phyloP scores from a whole-genome alignment of 805 yeast genomes.

The Yarrowia yakushimensis region DNA sequence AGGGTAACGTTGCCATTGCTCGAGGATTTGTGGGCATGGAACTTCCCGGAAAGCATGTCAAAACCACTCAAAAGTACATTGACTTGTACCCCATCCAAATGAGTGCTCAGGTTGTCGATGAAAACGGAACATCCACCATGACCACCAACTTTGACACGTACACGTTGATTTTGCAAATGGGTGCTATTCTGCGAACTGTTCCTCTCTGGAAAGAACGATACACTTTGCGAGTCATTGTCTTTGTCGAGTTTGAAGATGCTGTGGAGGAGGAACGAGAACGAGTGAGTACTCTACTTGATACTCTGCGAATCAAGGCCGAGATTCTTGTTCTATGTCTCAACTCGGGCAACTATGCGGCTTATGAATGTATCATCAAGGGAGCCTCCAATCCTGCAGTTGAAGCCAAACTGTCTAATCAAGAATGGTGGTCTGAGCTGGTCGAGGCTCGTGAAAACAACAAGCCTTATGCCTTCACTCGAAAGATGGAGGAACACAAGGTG shows the following conservation, averaged over 20 bases:
- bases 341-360: slow-evolving; percentile 53
- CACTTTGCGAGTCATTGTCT: slow-evolving; percentile 73
- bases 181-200: slow-evolving; percentile 88
- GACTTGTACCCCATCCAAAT: slow-evolving; percentile 96
- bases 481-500: slow-evolving; percentile 11
- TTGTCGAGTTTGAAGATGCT: slow-evolving; percentile 75
- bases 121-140: slow-evolving; percentile 61
- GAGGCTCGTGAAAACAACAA: slow-evolving; percentile 6
- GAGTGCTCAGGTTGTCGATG: slow-evolving; percentile 74
- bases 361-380: slow-evolving; percentile 77
- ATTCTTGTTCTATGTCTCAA: slow-evolving; percentile 68
- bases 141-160: slow-evolving; percentile 95
- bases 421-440: slow-evolving; percentile 77
- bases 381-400: slow-evolving; percentile 5
- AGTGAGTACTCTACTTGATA: slow-evolving; percentile 59
- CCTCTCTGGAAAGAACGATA: slow-evolving; percentile 87
- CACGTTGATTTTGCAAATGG: slow-evolving; percentile 86
- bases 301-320: slow-evolving; percentile 80
- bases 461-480: background rate
- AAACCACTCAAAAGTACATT: slow-evolving; percentile 46
- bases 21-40: slow-evolving; percentile 70
- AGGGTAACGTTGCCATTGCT: slow-evolving; percentile 90
- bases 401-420: slow-evolving; percentile 51
- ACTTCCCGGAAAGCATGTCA: slow-evolving; percentile 47
- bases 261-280: slow-evolving; percentile 65